A percentile compares a stretch with the other conserved stretches of the same genome.
Evolutionary conservation across 352 stramenopile species (phyloP).

Genomic region (Phytophthora vignae): DNA sequence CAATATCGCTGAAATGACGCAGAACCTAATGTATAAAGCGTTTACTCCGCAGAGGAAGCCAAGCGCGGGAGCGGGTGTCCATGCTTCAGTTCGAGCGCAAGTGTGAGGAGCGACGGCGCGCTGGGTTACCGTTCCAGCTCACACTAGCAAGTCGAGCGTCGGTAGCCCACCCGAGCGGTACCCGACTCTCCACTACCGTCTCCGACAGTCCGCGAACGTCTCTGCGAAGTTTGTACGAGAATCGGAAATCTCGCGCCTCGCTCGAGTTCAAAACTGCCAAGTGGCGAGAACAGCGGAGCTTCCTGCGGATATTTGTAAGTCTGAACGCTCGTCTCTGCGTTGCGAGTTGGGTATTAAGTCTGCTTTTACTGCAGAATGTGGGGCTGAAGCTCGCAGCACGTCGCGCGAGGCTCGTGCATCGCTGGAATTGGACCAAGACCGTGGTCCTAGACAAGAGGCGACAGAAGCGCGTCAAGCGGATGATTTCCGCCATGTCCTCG

Average conservation of each 20-base stretch:
- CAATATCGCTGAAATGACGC: neutral
- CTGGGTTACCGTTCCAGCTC: constrained; percentile 50
- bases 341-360: neutral
- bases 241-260: constrained; percentile 43
- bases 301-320: constrained; percentile 61
- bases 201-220: constrained; percentile 28
- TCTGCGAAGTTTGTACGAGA: constrained; percentile 45
- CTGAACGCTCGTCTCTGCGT: neutral
- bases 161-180: constrained; percentile 1
- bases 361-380: constrained; percentile 35
- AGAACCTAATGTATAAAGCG: neutral
- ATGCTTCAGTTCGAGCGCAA: constrained; percentile 64
- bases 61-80: constrained; percentile 56
- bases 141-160: constrained; percentile 47
- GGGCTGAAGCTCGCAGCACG: constrained; percentile 41
- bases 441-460: constrained; percentile 35
- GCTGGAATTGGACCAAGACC: constrained; percentile 42
- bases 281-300: constrained; percentile 58
- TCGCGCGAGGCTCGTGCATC: constrained; percentile 33
- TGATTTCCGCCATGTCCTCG: constrained; percentile 27
- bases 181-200: neutral
- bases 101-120: constrained; percentile 44
- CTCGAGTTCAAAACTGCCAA: constrained; percentile 54
- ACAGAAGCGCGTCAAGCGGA: constrained; percentile 29
- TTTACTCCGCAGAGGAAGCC: constrained; percentile 45